Evolutionary conservation across 495 filamentous ascomycete species (phyloP), one percentile per base, ranked within the genome.

Genomic region (Beverwykella pulmonaria): DNA sequence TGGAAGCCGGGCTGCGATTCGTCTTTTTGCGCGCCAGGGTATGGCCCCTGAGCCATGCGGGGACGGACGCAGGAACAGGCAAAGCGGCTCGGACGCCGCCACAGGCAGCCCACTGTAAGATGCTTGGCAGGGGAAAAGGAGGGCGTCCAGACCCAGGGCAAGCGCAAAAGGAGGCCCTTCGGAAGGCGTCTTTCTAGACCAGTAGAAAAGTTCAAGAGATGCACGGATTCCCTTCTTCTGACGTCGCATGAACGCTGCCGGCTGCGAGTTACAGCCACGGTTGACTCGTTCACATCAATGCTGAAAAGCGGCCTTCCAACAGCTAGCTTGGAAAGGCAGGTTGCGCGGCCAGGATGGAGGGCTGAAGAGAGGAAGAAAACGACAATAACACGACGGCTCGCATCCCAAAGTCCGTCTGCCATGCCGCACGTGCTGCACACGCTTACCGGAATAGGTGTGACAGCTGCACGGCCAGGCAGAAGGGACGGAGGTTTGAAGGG

Each of bases 31-130:
- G 47, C 20, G 25, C 2, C 49, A 2, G 39, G 6, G 47, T 20
- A 15, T 20, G 55, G 3, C 44, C 62, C 39, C 41, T 25, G 59
- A 50, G 48, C 14, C 10, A 41, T 69, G 60, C 55, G 61, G 60
- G 61, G 59, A 61, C 19, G 34, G 20, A 54, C 19, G 39, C 60
- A 69, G 60, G 67, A 69, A 64, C 67, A 69, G 55, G 61, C n/a
- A 52, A 55, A 44, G 61, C 59, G 53, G 63, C 60, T 63, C 5
- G 48, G 26, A 32, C n/a, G 59, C 59, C 59, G 39, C 57, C 15
- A n/a, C n/a, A n/a, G n/a, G n/a, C 17, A 15, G 20, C 36, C 48
- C 30, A 27, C 23, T 48, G 26, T 19, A 53, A 50, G 39, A 55
- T 26, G 32, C 67, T 69, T 69, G 67, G 67, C 67, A 69, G 67